Evolutionary conservation across 2,329 filamentous ascomycete species (phyloP).

Genomic region (Colletotrichum australisinense): DNA sequence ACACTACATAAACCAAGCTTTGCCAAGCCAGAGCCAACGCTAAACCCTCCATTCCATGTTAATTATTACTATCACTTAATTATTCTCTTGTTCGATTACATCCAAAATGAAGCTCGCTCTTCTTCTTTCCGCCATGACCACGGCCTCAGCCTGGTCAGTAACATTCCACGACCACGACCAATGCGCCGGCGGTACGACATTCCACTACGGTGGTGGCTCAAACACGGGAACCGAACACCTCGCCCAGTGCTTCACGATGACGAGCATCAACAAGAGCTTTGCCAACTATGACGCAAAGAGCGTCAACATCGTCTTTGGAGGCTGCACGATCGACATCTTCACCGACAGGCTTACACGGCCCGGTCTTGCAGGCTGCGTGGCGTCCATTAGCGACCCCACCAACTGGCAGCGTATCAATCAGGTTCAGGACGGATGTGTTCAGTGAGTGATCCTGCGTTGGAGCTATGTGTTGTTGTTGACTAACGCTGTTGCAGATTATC

Average conservation of each 20-base stretch:
- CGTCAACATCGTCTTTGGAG: neutral
- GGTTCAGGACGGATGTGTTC: neutral
- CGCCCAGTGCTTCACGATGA: neutral
- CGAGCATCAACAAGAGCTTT: neutral
- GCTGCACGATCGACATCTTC: neutral
- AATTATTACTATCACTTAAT: neutral
- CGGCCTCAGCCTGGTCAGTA: neutral
- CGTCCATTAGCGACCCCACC: neutral
- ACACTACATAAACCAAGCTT: neutral
- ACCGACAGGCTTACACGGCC: neutral
- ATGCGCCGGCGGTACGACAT: neutral
- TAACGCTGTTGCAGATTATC: neutral
- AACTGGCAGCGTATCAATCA: neutral
- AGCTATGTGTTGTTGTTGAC: neutral
- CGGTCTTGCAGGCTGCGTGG: neutral
- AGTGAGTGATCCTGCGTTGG: neutral
- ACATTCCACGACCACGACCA: neutral
- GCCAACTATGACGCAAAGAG: neutral
- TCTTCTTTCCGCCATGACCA: neutral
- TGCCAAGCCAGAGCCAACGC: neutral
- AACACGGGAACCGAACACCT: neutral
- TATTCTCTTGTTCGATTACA: neutral
- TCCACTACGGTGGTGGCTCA: neutral
- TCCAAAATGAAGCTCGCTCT: neutral
- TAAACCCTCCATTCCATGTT: neutral